These are phyloP conservation scores for Globisporangium cylindrosporum DNA, from an alignment of 352 stramenopile species.

Conservation along the genomic window DNA sequence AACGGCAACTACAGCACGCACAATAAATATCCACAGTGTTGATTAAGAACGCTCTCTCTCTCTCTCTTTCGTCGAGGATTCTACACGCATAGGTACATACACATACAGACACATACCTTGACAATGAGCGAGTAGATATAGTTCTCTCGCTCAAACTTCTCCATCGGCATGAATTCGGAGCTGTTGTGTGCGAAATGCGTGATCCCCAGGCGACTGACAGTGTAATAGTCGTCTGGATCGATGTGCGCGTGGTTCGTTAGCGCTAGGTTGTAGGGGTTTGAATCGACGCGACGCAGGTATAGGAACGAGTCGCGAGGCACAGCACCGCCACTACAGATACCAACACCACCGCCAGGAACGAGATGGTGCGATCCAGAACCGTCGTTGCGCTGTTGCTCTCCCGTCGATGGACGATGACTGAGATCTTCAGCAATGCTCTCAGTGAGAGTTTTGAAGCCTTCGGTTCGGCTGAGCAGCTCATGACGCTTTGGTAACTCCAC, in stretches of 20 bases:
- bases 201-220: conserved; percentile 83
- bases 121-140: conserved; percentile 83
- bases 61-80: not conserved
- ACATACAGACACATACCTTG: conserved; percentile 34
- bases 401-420: conserved; percentile 4
- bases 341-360: not conserved
- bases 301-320: conserved; percentile 65
- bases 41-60: not conserved
- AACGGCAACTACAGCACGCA: conserved; percentile 60
- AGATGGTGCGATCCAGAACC: not conserved
- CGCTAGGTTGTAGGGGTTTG: conserved; percentile 74
- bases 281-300: conserved; percentile 67
- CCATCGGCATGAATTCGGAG: conserved; percentile 86
- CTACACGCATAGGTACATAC: not conserved
- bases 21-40: not conserved
- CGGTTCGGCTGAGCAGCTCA: conserved; percentile 42
- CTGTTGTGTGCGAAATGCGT: conserved; percentile 82
- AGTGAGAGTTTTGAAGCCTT: conserved; percentile 59
- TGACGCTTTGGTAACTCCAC: conserved; percentile 24
- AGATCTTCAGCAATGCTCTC: conserved; percentile 55
- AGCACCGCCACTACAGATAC: not conserved
- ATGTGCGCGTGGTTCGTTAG: conserved; percentile 65
- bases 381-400: conserved; percentile 4
- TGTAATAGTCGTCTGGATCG: conserved; percentile 87
- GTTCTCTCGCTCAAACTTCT: conserved; percentile 91